Percentiles rank a stretch among this genome's conserved stretches.
Conservation (phyloP, 2,329 filamentous ascomycete genomes). For the Venturia asperata region DNA sequence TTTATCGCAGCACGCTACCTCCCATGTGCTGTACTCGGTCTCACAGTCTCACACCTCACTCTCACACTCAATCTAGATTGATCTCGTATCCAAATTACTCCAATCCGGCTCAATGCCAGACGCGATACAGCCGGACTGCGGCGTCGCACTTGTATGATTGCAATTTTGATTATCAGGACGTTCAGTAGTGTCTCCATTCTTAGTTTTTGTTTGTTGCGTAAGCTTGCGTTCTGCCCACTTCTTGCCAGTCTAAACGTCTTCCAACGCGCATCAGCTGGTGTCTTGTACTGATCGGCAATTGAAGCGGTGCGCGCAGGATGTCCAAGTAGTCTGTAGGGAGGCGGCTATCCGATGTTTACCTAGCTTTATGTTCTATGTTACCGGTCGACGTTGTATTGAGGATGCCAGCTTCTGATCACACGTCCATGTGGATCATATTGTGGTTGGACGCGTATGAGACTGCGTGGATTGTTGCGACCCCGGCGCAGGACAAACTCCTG, state of each 20-base stretch:
- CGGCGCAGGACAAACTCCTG: conserved; percentile 17
- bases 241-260: not conserved
- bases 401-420: not conserved
- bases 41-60: not conserved
- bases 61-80: no score
- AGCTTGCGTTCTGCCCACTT: not conserved
- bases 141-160: not conserved
- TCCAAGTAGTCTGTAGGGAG: conserved; percentile 12
- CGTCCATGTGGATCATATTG: conserved; percentile 7
- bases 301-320: conserved; percentile 16
- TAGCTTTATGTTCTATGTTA: not conserved
- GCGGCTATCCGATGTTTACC: not conserved
- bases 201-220: conserved; percentile 4
- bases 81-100: not conserved
- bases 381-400: conserved; percentile 1
- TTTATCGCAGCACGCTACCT: conserved; percentile 2
- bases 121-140: not conserved
- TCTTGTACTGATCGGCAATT: conserved; percentile 8
- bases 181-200: not conserved
- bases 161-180: not conserved
- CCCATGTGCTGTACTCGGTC: not conserved
- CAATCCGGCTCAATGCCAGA: not conserved
- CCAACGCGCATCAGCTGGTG: not conserved
- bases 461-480: conserved; percentile 22
- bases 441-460: conserved; percentile 22